Conservation (phyloP, 768 basidiomycete genomes). For the Trametes meyenii region DNA sequence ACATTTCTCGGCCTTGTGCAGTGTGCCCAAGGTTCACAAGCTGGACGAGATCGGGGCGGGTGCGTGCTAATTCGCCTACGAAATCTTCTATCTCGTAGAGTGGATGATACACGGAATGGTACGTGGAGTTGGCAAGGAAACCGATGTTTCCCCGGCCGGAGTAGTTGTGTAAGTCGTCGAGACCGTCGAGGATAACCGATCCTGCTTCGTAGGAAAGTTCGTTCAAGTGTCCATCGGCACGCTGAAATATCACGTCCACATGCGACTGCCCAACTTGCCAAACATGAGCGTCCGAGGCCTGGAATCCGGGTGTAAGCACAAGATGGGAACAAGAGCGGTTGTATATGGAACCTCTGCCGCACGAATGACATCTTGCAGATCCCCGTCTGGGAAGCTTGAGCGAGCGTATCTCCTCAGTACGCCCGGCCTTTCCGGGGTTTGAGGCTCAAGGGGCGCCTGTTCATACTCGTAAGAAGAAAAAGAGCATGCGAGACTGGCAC, state of each 20-base stretch:
- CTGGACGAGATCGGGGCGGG: conserved; percentile 49
- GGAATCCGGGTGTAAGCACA: not conserved
- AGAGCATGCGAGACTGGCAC: conserved; percentile 7
- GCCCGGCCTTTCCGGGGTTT: not conserved
- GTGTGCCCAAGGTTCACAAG: conserved; percentile 58
- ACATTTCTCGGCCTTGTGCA: conserved; percentile 61
- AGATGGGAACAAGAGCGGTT: not conserved
- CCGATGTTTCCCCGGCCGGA: conserved; percentile 26
- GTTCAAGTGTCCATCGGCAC: conserved; percentile 23
- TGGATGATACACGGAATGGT: conserved; percentile 56
- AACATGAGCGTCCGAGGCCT: conserved; percentile 52
- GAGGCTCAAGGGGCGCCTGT: not conserved
- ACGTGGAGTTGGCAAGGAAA: conserved; percentile 37
- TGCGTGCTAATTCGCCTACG: conserved; percentile 46
- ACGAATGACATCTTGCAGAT: conserved; percentile 6
- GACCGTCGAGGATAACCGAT: conserved; percentile 27
- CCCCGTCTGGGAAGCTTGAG: not conserved
- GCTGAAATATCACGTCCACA: conserved; percentile 54
- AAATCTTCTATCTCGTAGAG: conserved; percentile 56
- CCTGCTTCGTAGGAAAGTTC: conserved; percentile 10
- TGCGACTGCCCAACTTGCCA: conserved; percentile 51
- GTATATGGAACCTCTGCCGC: conserved; percentile 5
- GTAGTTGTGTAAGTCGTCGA: not conserved
- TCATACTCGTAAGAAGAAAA: not conserved
- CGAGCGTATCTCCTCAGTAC: conserved; percentile 12